phyloP scores from a whole-genome alignment of 2,329 filamentous ascomycete species.

The Gliomastix tumulicola region DNA sequence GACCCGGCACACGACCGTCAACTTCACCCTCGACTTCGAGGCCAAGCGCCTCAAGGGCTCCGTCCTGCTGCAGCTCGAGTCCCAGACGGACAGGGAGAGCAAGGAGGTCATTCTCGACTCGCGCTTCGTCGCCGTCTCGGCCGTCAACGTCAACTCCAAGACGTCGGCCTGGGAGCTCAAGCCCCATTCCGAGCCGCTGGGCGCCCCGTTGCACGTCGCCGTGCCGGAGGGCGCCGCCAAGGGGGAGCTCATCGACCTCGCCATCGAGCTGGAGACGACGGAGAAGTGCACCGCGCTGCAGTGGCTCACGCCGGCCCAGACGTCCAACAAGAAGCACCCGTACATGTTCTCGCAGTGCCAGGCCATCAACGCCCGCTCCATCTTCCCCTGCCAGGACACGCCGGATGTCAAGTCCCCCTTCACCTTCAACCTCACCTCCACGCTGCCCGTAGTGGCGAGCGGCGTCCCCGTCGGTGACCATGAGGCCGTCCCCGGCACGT shows the following conservation, averaged over 20 bases:
- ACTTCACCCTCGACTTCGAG: conserved; percentile 79
- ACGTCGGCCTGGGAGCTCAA: conserved; percentile 62
- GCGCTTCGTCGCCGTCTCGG: conserved; percentile 69
- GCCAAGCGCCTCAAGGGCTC: conserved; percentile 69
- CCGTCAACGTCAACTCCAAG: conserved; percentile 61
- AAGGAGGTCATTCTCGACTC: conserved; percentile 82
- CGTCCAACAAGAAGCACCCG: conserved; percentile 89
- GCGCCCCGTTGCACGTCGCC: conserved; percentile 61
- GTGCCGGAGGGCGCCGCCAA: conserved; percentile 47
- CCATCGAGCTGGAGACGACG: conserved; percentile 74
- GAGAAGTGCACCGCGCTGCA: conserved; percentile 85
- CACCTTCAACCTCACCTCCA: conserved; percentile 79
- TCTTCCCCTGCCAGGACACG: conserved; percentile 96
- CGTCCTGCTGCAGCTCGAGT: conserved; percentile 70
- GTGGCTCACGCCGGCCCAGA: conserved; percentile 91
- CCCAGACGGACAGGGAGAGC: conserved; percentile 64
- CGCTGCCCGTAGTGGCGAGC: conserved; percentile 85
- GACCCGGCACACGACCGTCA: conserved; percentile 75
- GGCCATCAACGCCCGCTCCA: conserved; percentile 86
- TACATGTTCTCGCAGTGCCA: conserved; percentile 99
- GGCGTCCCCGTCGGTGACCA: conserved; percentile 55
- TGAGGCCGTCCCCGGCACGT: conserved; percentile 32
- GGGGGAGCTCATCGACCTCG: conserved; percentile 44
- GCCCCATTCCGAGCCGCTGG: conserved; percentile 65
- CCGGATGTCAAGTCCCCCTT: conserved; percentile 96